phyloP scores from a whole-genome alignment of 2,329 filamentous ascomycete species.

The Nemania sp. region DNA sequence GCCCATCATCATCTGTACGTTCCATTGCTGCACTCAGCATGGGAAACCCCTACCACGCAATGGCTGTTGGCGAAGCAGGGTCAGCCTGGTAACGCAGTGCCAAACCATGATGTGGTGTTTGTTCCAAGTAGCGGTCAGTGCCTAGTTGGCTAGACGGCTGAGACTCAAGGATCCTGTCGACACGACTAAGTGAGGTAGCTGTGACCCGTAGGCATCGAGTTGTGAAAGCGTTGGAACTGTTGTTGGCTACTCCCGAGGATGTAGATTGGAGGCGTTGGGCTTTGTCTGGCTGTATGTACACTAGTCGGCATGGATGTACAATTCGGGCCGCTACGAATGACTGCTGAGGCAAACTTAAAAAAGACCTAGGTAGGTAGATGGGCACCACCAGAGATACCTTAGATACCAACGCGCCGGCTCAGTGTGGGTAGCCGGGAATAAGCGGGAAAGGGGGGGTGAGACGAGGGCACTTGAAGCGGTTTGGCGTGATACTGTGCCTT shows the following conservation, averaged over 20 bases:
- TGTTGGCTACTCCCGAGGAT: too few species aligned
- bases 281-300: neutral
- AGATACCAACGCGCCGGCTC: neutral
- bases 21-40: slow-evolving; percentile 1
- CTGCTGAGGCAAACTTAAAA: slow-evolving; percentile 1
- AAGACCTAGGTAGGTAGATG: too few species aligned
- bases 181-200: neutral
- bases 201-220: neutral
- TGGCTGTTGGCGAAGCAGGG: neutral
- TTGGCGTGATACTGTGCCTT: slow-evolving; percentile 29
- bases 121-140: slow-evolving; percentile 16
- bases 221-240: neutral
- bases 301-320: neutral
- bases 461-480: slow-evolving; percentile 23
- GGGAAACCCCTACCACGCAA: neutral
- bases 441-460: slow-evolving; percentile 20
- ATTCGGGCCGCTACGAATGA: slow-evolving; percentile 4
- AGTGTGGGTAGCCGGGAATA: slow-evolving; percentile 11
- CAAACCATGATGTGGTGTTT: neutral
- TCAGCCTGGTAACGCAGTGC: neutral
- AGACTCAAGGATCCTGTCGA: slow-evolving; percentile 1
- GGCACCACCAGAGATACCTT: too few species aligned
- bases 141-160: slow-evolving; percentile 1
- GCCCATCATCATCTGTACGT: slow-evolving; percentile 5
- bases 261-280: too few species aligned